These are phyloP conservation scores for Coemansia sp. DNA, from an alignment of 192 early-diverging fungal genomes.

Conservation along the genomic window DNA sequence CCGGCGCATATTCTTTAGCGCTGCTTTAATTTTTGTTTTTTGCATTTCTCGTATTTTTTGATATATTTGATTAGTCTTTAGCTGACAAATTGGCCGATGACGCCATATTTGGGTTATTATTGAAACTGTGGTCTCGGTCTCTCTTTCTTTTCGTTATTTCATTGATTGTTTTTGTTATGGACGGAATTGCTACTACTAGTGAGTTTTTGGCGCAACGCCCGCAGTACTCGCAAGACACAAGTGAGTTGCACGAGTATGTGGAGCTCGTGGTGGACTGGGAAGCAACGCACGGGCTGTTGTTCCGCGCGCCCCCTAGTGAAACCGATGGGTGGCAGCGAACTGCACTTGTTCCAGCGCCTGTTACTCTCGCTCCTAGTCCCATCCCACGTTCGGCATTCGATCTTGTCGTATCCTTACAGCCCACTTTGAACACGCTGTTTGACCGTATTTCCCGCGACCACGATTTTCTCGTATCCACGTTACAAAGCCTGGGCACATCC, in stretches of 20 bases:
- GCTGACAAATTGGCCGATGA: constrained; percentile 5
- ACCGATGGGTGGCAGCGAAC: constrained; percentile 33
- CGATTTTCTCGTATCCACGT: constrained; percentile 63
- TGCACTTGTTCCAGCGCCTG: constrained; percentile 75
- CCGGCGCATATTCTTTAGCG: neutral
- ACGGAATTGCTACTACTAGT: constrained; percentile 9
- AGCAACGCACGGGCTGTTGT: constrained; percentile 76
- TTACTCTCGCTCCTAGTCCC: constrained; percentile 82
- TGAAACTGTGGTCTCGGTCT: no score
- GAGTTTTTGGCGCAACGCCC: constrained; percentile 33
- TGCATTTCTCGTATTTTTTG: constrained; percentile 6
- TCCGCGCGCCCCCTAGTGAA: constrained; percentile 58
- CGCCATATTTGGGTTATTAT: neutral
- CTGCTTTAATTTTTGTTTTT: constrained; percentile 6
- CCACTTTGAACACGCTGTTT: constrained; percentile 77
- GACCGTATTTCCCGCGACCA: constrained; percentile 75
- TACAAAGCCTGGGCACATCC: constrained; percentile 51
- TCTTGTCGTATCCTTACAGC: constrained; percentile 72
- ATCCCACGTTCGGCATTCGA: constrained; percentile 75
- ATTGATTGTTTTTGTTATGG: constrained; percentile 1
- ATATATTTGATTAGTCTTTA: neutral
- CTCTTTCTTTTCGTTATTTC: constrained; percentile 1
- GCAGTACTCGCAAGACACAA: constrained; percentile 21
- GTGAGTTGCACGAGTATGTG: constrained; percentile 45
- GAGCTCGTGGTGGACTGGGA: constrained; percentile 79